Conservation (phyloP, 2,329 filamentous ascomycete genomes). For the Cryphonectria nitschkei region DNA sequence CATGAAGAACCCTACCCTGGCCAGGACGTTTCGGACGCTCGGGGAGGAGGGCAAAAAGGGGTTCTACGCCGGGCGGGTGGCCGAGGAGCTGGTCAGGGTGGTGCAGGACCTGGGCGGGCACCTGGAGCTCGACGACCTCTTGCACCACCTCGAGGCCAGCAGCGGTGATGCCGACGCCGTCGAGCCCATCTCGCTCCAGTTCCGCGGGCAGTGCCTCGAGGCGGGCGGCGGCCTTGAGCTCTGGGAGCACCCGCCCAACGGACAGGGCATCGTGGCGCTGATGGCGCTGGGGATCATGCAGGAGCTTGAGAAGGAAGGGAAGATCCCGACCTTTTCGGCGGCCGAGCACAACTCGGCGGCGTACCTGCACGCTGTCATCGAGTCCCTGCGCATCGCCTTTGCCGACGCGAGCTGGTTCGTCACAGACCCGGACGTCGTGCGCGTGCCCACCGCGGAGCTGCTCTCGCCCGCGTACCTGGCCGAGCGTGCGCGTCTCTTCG, state of each 20-base stretch:
- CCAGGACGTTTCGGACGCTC: slow-evolving; percentile 78
- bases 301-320: slow-evolving; percentile 75
- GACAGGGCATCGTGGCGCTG: slow-evolving; percentile 91
- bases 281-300: slow-evolving; percentile 94
- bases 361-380: slow-evolving; percentile 86
- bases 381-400: slow-evolving; percentile 86
- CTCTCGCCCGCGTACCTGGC: slow-evolving; percentile 76
- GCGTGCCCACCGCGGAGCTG: slow-evolving; percentile 71
- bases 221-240: slow-evolving; percentile 61
- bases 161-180: slow-evolving; percentile 68
- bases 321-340: slow-evolving; percentile 71
- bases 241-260: slow-evolving; percentile 97
- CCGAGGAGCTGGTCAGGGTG: slow-evolving; percentile 78
- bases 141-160: slow-evolving; percentile 68
- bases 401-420: slow-evolving; percentile 90
- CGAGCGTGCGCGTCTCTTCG: slow-evolving; percentile 64
- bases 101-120: slow-evolving; percentile 76
- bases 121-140: slow-evolving; percentile 78
- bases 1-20: slow-evolving; percentile 82
- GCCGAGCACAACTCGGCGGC: slow-evolving; percentile 80
- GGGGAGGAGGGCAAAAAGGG: slow-evolving; percentile 83
- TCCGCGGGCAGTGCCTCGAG: slow-evolving; percentile 65
- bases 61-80: slow-evolving; percentile 87
- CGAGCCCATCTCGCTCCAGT: slow-evolving; percentile 81
- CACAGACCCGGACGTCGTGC: slow-evolving; percentile 74